Conservation (phyloP, 306 rosid species). For the Cucurbita pepo region DNA sequence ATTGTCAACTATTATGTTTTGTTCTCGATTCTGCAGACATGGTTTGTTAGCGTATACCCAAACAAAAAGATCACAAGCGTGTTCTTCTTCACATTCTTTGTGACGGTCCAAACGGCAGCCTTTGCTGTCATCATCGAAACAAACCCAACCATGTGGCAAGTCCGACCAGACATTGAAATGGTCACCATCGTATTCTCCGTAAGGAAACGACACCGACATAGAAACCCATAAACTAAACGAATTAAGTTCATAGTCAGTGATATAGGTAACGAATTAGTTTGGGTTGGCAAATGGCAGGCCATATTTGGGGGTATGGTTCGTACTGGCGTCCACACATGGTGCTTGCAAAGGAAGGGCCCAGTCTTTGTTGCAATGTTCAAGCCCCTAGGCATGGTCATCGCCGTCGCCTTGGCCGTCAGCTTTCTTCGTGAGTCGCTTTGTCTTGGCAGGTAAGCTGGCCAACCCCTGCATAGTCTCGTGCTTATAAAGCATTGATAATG, state of each 20-base stretch:
- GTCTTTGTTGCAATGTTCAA: slow-evolving; percentile 28
- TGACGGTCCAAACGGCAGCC: slow-evolving; percentile 12
- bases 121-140: slow-evolving; percentile 10
- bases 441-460: slow-evolving; percentile 17
- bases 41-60: slow-evolving; percentile 17
- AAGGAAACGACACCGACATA: not conserved
- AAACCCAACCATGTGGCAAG: slow-evolving; percentile 14
- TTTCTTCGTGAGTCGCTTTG: slow-evolving; percentile 19
- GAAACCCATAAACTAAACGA: no score
- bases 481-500: no score
- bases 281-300: slow-evolving; percentile 2
- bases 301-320: slow-evolving; percentile 18
- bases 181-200: not conserved
- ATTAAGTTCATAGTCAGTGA: no score
- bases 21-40: slow-evolving; percentile 1
- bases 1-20: no score
- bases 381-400: slow-evolving; percentile 22
- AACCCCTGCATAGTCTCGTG: not conserved
- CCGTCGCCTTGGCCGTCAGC: slow-evolving; percentile 10
- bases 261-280: no score
- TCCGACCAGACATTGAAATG: slow-evolving; percentile 16
- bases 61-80: slow-evolving; percentile 20
- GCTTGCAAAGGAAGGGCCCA: slow-evolving; percentile 26
- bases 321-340: slow-evolving; percentile 15
- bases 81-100: slow-evolving; percentile 24